Conservation (phyloP, 2,329 filamentous ascomycete genomes). For the Monilinia laxa region DNA sequence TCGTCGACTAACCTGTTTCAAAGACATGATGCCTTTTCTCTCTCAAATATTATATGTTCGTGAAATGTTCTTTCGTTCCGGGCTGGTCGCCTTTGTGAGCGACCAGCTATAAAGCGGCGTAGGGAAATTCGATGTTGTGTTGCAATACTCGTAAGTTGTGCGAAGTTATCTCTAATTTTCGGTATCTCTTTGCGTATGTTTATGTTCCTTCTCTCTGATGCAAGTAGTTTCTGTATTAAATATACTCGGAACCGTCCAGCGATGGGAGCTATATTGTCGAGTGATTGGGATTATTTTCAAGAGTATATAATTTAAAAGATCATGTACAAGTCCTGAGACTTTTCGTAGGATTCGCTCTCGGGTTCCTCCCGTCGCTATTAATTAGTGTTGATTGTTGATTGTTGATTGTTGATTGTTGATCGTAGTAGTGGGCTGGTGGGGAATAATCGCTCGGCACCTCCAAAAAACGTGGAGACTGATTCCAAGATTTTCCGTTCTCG, state of each 20-base stretch:
- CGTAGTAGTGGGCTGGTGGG: slow-evolving; percentile 8
- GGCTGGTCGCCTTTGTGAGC: slow-evolving; percentile 30
- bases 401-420: neutral
- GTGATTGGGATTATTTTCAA: slow-evolving; percentile 15
- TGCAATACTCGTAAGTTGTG: slow-evolving; percentile 19
- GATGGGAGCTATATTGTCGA: slow-evolving; percentile 17
- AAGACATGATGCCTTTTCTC: slow-evolving; percentile 41
- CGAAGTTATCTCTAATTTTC: slow-evolving; percentile 18
- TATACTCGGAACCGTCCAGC: slow-evolving; percentile 20
- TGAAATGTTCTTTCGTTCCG: slow-evolving; percentile 18
- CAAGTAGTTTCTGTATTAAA: slow-evolving; percentile 18
- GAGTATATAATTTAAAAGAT: slow-evolving; percentile 8
- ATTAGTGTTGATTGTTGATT: slow-evolving; percentile 20
- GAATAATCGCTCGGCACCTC: neutral
- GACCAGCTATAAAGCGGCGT: slow-evolving; percentile 29
- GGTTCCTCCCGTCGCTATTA: slow-evolving; percentile 18
- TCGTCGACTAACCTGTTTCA: slow-evolving; percentile 44
- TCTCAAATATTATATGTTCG: slow-evolving; percentile 22
- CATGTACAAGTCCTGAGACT: neutral
- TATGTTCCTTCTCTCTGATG: slow-evolving; percentile 7
- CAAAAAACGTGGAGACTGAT: slow-evolving; percentile 18
- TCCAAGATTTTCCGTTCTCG: slow-evolving; percentile 18
- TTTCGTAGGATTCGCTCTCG: slow-evolving; percentile 8
- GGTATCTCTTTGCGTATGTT: slow-evolving; percentile 13
- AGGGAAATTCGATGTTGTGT: slow-evolving; percentile 19